Evolutionary conservation across 257 asterid genomes (phyloP), one percentile per base, ranked within the genome.

Genomic region (Cynanchum wilfordii): DNA sequence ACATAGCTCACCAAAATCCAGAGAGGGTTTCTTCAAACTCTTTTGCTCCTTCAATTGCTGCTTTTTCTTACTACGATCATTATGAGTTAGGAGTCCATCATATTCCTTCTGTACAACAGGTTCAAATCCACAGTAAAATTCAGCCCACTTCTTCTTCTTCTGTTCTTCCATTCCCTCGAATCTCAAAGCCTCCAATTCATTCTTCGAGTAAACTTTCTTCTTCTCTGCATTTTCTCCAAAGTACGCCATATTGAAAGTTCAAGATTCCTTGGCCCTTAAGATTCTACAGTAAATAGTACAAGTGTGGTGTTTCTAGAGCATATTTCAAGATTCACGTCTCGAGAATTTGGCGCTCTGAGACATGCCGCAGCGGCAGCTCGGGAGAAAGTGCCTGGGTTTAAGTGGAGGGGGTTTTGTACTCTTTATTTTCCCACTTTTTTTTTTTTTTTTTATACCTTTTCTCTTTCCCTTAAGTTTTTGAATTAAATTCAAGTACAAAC

Each of bases 101-200:
- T 91, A 93, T 77, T 88, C 89, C 79, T 82, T 71, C 56, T 67
- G 81, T 80, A 85, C 85, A 63, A 24, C n/a, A 10, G 84, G 66
- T 71, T 79, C 85, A 57, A 93, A 87, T 62, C 97, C 90, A 81
- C 91, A 89, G 49, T 87, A 91, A 47, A 89, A 80, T 81, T 88
- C 94, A 71, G 77, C 50, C 98, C 98, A 93, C 83, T 73, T 87
- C 83, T 77, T 87, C 83, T 77, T 86, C 91, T 72, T 89, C 77
- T 93, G 98, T 40, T 77, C 84, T 62, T 89, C 96, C 42, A 78
- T 2, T 47, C 78, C 83, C 78, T 80, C 81, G 75, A 78, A 86
- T 85, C 96, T 89, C 85, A 88, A 59, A 29, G 75, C 84, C 83
- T 78, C 89, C 90, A 93, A 68, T 83, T 87, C 96, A 77, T 79